These are phyloP conservation scores for Coprinopsis strossmayeri DNA, from an alignment of 768 basidiomycete genomes.

Conservation along the genomic window DNA sequence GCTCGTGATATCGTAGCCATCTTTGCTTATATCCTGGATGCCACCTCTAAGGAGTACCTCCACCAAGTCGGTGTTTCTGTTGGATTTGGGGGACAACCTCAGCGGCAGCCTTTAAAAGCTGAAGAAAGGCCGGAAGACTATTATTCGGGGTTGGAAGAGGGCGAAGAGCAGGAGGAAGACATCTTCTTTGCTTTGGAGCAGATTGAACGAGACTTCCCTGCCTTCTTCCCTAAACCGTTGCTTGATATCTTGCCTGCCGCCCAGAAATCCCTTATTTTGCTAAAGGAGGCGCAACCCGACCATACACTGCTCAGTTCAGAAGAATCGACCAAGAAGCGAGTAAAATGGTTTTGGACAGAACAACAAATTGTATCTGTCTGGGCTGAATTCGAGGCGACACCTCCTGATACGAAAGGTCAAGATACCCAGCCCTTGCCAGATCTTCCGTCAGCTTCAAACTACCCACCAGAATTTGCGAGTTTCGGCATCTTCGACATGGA, in stretches of 20 bases:
- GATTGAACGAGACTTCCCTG: constrained; percentile 45
- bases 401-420: not conserved
- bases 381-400: constrained; percentile 16
- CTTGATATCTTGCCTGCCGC: constrained; percentile 54
- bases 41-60: constrained; percentile 58
- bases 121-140: constrained; percentile 23
- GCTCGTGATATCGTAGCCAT: constrained; percentile 40
- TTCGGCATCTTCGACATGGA: constrained; percentile 63
- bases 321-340: constrained; percentile 16
- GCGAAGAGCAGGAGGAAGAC: constrained; percentile 33
- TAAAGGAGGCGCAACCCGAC: constrained; percentile 57
- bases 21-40: constrained; percentile 63
- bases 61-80: constrained; percentile 51
- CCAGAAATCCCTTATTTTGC: constrained; percentile 59
- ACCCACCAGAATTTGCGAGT: constrained; percentile 15
- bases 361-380: constrained; percentile 46
- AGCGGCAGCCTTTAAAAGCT: constrained; percentile 18
- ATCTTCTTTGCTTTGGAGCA: constrained; percentile 29
- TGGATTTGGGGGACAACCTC: constrained; percentile 38
- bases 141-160: constrained; percentile 29
- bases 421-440: not conserved
- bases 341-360: constrained; percentile 62
- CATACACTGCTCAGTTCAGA: constrained; percentile 45
- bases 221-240: constrained; percentile 52
- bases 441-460: not conserved